Percentiles rank a stretch among this genome's conserved stretches.
Evolutionary conservation across 306 rosid species (phyloP).

Genomic region (Cucurbita moschata): DNA sequence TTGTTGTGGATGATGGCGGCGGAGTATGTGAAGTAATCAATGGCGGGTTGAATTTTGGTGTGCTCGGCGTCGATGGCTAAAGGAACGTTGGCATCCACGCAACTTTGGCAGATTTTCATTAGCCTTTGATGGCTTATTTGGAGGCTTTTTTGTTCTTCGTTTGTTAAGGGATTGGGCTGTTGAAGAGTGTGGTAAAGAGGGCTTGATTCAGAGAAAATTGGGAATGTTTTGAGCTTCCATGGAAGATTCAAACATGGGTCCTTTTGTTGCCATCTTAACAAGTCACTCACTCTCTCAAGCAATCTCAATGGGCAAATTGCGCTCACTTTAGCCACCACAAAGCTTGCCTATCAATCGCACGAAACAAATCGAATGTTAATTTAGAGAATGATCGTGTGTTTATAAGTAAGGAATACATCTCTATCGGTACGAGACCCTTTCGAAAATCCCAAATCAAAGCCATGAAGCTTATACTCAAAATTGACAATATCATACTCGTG

Average conservation of each 20-base stretch:
- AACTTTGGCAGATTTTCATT: constrained; percentile 33
- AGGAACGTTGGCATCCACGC: constrained; percentile 40
- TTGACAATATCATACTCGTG: too few relatives aligned
- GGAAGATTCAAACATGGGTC: constrained; percentile 52
- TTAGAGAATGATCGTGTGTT: too few relatives aligned
- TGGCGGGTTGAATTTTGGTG: constrained; percentile 69
- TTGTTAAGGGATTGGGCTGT: constrained; percentile 40
- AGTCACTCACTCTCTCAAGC: constrained; percentile 49
- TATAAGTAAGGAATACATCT: too few relatives aligned
- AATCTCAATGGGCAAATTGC: constrained; percentile 75
- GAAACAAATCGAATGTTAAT: too few relatives aligned
- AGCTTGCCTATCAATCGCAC: not conserved
- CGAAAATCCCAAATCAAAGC: too few relatives aligned
- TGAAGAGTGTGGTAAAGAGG: constrained; percentile 59
- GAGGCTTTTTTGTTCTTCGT: constrained; percentile 60
- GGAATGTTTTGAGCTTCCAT: constrained; percentile 64
- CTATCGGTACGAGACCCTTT: too few relatives aligned
- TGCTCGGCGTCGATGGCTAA: constrained; percentile 73
- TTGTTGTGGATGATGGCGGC: constrained; percentile 47
- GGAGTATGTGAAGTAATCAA: constrained; percentile 74
- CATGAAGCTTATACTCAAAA: too few relatives aligned
- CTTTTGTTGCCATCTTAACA: constrained; percentile 73
- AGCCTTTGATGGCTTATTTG: constrained; percentile 39
- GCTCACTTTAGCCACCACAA: constrained; percentile 49
- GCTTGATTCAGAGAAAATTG: constrained; percentile 44